These are phyloP conservation scores for Pseudogymnoascus sp. DNA, from an alignment of 2,329 filamentous ascomycete genomes.

Conservation along the genomic window DNA sequence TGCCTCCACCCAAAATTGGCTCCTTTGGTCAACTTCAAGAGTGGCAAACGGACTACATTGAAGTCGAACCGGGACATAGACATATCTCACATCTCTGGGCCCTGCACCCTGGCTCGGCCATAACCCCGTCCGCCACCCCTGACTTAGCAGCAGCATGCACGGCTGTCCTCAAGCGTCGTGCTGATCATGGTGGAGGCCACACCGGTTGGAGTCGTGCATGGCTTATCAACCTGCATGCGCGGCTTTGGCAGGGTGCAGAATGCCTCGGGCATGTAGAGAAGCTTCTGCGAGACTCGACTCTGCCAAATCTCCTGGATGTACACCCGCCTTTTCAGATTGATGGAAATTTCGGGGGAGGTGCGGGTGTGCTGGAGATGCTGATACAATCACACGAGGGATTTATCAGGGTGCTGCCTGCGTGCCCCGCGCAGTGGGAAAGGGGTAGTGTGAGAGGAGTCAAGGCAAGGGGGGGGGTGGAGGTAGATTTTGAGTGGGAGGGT, in stretches of 20 bases:
- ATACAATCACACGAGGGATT: slow-evolving; percentile 32
- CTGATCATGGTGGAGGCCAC: slow-evolving; percentile 35
- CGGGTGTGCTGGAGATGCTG: slow-evolving; percentile 40
- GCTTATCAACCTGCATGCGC: slow-evolving; percentile 38
- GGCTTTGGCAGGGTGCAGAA: slow-evolving; percentile 34
- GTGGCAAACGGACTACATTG: slow-evolving; percentile 34
- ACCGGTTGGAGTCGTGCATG: slow-evolving; percentile 43
- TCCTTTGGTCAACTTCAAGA: slow-evolving; percentile 34
- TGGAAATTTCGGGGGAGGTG: slow-evolving; percentile 42
- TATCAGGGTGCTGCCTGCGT: slow-evolving; percentile 34
- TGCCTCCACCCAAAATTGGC: slow-evolving; percentile 24
- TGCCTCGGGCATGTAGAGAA: slow-evolving; percentile 32
- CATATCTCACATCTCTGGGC: slow-evolving; percentile 40
- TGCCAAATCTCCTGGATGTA: slow-evolving; percentile 38
- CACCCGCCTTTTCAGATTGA: slow-evolving; percentile 44
- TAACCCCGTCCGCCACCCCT: slow-evolving; percentile 31
- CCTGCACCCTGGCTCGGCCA: slow-evolving; percentile 34
- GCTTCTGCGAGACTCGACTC: slow-evolving; percentile 35
- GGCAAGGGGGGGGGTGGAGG: slow-evolving; percentile 30
- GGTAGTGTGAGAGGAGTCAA: slow-evolving; percentile 31
- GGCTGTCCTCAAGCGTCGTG: slow-evolving; percentile 27
- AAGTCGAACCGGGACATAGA: slow-evolving; percentile 36
- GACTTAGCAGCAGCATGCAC: slow-evolving; percentile 25
- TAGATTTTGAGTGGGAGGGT: slow-evolving; percentile 33
- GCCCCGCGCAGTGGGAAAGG: slow-evolving; percentile 30